Evolutionary conservation across 441 rosid genomes (phyloP).

Genomic region (Biscutella laevigata): DNA sequence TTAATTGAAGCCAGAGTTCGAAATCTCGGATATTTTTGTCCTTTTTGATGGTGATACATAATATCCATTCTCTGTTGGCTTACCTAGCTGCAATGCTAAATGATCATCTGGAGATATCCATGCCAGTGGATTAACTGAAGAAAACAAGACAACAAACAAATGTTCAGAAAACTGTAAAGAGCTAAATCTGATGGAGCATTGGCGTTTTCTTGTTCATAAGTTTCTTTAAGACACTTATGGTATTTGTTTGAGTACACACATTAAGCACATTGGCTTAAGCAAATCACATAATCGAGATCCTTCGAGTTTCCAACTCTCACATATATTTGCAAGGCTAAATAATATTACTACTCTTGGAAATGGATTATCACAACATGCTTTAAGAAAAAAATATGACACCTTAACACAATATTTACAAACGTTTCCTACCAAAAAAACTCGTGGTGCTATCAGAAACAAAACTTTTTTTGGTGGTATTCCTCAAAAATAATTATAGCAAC

Average conservation of each 20-base stretch:
- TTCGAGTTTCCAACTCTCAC: too few species aligned
- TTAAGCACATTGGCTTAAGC: background rate
- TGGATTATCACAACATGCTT: too few species aligned
- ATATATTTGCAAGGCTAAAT: too few species aligned
- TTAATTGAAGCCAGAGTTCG: background rate
- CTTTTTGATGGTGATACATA: constrained; percentile 7
- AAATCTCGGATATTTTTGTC: background rate
- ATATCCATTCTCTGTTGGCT: constrained; percentile 9
- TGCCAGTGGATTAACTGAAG: constrained; percentile 47
- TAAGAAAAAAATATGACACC: too few species aligned
- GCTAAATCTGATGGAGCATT: background rate
- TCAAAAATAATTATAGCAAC: background rate
- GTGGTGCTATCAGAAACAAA: too few species aligned
- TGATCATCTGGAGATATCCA: constrained; percentile 41
- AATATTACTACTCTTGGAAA: too few species aligned
- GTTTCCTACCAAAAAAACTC: too few species aligned
- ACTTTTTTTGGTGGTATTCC: too few species aligned
- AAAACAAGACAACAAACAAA: background rate
- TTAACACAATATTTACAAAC: too few species aligned
- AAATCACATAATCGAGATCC: background rate
- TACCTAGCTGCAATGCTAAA: constrained; percentile 37
- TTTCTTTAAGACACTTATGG: background rate
- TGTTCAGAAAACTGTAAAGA: constrained; percentile 6
- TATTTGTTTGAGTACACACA: background rate
- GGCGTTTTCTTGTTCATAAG: background rate